Base-by-base conservation (phyloP, 2,329 filamentous ascomycete genomes). In the Biscogniauxia mediterranea region DNA sequence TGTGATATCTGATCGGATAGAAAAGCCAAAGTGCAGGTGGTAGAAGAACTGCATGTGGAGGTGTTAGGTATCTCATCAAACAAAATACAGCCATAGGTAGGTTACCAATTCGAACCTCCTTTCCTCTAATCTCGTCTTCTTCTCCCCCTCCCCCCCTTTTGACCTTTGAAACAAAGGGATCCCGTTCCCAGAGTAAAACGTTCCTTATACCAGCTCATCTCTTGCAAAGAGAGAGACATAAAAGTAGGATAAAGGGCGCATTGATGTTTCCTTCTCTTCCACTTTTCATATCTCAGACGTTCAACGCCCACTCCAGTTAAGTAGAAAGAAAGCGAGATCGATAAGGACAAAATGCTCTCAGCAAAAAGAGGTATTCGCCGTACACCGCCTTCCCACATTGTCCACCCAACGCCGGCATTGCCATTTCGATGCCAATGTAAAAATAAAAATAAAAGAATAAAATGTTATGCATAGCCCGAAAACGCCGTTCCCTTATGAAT, bases 401-500 rank as follows among this genome's bases (percentile, higher is more conserved):
- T 58, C 38, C 17, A 6, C 38, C 13, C 7, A 9, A 46, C 38
- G 38, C 38, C 38, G 38, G 38, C 15, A 46, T 46, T 46, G 13
- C 19, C 50, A 52, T 52, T 9, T 21, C 50, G 50, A 21, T 21
- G 50, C 50, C 50, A 21, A 52, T 11, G 9, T n/a, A 52, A 52
- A 13, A 32, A 9, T 8, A 32, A 32, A 32, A 32, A 32, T 32
- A 32, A 32, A 32, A 32, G 2, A 32, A 32, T 32, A 32, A 32
- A 2, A 21, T 25, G 50, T 25, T 21, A 21, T 25, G 21, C 50
- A 21, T 25, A 23, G 19, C 50, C 50, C 21, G 46, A 32, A 56
- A 70, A 71, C 68, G 67, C 68, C 69, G 57, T 55, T 62, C 54
- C 61, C 62, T 23, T 64, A 61, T 66, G 64, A 62, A 68, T 62